Evolutionary conservation across 1,284 basidiomycete genomes (phyloP), one percentile per base, ranked within the genome.

Genomic region (Coniophora puteana): DNA sequence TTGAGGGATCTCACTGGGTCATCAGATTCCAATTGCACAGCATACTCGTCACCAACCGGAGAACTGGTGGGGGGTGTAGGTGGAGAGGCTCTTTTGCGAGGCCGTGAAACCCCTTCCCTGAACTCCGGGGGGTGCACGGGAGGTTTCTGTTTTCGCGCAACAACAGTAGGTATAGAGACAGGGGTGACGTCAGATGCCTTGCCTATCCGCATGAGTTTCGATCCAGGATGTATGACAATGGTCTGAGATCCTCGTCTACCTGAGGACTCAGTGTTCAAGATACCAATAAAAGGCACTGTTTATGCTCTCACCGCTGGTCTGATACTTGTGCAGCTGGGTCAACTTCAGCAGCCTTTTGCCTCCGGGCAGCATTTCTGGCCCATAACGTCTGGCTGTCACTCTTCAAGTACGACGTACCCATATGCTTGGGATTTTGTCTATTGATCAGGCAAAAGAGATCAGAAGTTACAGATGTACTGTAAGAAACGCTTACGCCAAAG

Each of bases 171-270:
- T 14, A 95, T 66, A 8, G 76, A 62, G 18, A 83, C 57, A 8
- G 93, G 93, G 25, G 74, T 81, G 21, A 89, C 79, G 55, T 97
- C 93, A n/a, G 84, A 89, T 1, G 94, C 93, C 53, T 81, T 79
- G 20, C 96, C 96, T 35, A 99, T 81, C 21, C 93, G 83, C 25
- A 97, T 67, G 54, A 72, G 85, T 21, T 89, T 77, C 2, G 93
- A 94, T 18, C 96, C 96, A 2, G 91, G 93, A 55, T 99, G 96
- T 42, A 99, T 89, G 27, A 99, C 86, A 43, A 99, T 66, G 36
- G 85, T 78, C 44, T 85, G 80, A 2, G 83, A 81, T 27, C 86
- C 86, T 35, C 84, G 78, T 55, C 83, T 77, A 40, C 59, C 67
- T 70, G 22, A 23, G 36, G 46, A 51, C 43, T 49, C 43, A 51